Evolutionary conservation across 106 monocot genomes (phyloP).

Genomic region (Vanilla planifolia): DNA sequence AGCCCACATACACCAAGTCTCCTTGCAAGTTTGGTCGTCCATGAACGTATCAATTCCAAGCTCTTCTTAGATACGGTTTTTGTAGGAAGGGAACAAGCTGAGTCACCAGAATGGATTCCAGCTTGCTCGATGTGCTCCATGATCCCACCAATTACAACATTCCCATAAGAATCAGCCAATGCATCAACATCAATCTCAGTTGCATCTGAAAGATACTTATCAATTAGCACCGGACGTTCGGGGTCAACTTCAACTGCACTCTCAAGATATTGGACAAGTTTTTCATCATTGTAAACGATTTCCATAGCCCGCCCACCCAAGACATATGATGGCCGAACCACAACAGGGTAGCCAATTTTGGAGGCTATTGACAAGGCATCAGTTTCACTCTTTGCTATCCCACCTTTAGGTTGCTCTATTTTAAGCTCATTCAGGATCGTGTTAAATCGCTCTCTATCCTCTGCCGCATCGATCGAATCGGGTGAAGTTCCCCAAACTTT

Average conservation of each 20-base stretch:
- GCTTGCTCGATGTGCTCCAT: slow-evolving; percentile 99
- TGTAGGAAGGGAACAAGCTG: slow-evolving; percentile 91
- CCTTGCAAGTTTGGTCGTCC: slow-evolving; percentile 76
- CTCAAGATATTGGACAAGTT: slow-evolving; percentile 72
- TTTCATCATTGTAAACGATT: slow-evolving; percentile 89
- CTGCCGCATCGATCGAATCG: slow-evolving; percentile 96
- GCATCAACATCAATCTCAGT: slow-evolving; percentile 94
- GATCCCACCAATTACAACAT: slow-evolving; percentile 96
- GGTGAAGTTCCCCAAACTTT: slow-evolving; percentile 93
- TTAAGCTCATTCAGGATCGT: slow-evolving; percentile 71
- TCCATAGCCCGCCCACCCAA: slow-evolving; percentile 97
- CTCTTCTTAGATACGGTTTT: slow-evolving; percentile 60
- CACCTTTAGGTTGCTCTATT: slow-evolving; percentile 90
- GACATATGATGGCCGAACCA: slow-evolving; percentile 93
- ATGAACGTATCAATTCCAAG: slow-evolving; percentile 58
- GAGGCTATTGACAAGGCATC: slow-evolving; percentile 72
- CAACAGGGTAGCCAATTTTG: slow-evolving; percentile 90
- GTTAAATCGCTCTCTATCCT: slow-evolving; percentile 91
- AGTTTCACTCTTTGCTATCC: slow-evolving; percentile 83
- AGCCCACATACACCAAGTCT: slow-evolving; percentile 81
- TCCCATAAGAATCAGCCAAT: slow-evolving; percentile 68
- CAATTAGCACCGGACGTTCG: slow-evolving; percentile 80
- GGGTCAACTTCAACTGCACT: slow-evolving; percentile 95
- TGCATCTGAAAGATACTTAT: slow-evolving; percentile 89
- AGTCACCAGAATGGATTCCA: slow-evolving; percentile 96